Evolutionary conservation across 1,139 yeast species (phyloP), one percentile per base, ranked within the genome.

Genomic region (Taphrina betulina): DNA sequence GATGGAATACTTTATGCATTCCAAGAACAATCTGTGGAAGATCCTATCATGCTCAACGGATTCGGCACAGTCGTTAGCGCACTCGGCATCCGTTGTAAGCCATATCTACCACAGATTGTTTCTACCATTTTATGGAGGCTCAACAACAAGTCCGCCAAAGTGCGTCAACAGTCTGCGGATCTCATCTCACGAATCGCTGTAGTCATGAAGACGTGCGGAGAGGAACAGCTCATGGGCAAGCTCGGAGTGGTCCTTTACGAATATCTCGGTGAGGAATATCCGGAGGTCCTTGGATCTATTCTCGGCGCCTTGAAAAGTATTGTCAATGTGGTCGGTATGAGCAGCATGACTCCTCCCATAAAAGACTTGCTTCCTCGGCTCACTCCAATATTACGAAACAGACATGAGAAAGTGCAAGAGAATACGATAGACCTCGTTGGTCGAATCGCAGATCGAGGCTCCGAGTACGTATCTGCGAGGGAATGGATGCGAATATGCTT

Each of bases 401-500:
- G 95, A 59, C 95, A 90, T 64, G 96, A 86, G 61, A 85, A 85
- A 62, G 98, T 94, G 1, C 97, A 90, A 68, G 95, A 88, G 62
- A 80, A 85, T 60, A 81, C 94, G 16, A 85, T 92, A 41, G 80
- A 78, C 53, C 72, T 92, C 24, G 85, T 94, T 24, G 96, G 96
- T 1, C 74, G 81, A 45, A 85, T 92, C 56, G 96, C 97, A 0
- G 80, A 78, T 55, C 77, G 82, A 53, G 92, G 88, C n/a, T 82
- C 95, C 0, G 95, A 87, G 63, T 80, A 81, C 56, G 88, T 90
- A 20, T 82, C 90, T 51, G 95, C 96, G 1, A 82, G 88, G 60
- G 99, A 94, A 69, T 94, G 98, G 98, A 88, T 92, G 95, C 77
- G 98, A 60, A 87, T 92, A 28, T 87, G 96, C 65, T 89, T 87